Percentiles rank a stretch among this genome's conserved stretches.
Evolutionary conservation across 768 basidiomycete species (phyloP).

Genomic region (Boletellus ananiceps): DNA sequence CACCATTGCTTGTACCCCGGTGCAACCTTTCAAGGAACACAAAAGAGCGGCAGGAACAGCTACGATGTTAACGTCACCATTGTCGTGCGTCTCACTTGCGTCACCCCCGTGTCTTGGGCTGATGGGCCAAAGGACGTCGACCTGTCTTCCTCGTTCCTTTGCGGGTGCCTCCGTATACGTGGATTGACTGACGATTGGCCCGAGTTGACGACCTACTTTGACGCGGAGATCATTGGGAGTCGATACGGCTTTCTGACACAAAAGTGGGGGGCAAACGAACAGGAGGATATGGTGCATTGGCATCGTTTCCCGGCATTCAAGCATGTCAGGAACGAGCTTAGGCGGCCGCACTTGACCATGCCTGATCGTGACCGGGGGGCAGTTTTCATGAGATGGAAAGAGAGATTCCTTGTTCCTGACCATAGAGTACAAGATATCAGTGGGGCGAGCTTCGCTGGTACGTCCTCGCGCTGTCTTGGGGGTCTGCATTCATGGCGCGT

Average conservation of each 20-base stretch:
- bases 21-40: constrained; percentile 83
- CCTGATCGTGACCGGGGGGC: constrained; percentile 71
- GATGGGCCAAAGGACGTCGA: constrained; percentile 69
- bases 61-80: constrained; percentile 94
- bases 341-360: constrained; percentile 74
- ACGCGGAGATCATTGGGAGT: constrained; percentile 91
- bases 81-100: constrained; percentile 54
- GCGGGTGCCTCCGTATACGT: constrained; percentile 89
- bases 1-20: constrained; percentile 86
- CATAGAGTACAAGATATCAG: constrained; percentile 91
- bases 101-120: constrained; percentile 1
- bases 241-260: constrained; percentile 88
- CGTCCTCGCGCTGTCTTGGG: constrained; percentile 23
- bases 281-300: constrained; percentile 94
- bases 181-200: constrained; percentile 94
- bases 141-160: constrained; percentile 77
- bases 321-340: constrained; percentile 73
- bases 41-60: constrained; percentile 89
- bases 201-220: constrained; percentile 93
- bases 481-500: constrained; percentile 6
- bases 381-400: constrained; percentile 97
- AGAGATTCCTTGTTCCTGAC: constrained; percentile 92
- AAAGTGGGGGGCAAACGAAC: constrained; percentile 86
- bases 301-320: constrained; percentile 87
- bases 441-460: constrained; percentile 93